These are phyloP conservation scores for Backusella luteola DNA, from an alignment of 192 early-diverging fungal species.

Conservation along the genomic window DNA sequence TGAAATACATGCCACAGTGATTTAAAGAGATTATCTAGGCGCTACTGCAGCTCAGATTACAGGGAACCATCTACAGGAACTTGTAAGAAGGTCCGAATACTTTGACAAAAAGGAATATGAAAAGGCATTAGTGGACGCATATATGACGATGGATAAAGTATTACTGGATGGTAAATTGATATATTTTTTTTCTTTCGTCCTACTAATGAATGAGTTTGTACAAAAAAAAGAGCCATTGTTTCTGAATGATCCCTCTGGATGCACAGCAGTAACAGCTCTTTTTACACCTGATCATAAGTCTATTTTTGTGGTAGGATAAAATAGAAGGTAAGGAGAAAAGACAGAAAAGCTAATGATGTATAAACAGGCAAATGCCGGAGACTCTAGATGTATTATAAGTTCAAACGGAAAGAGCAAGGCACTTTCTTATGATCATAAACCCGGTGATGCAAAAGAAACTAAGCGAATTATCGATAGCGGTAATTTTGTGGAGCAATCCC, in stretches of 20 bases:
- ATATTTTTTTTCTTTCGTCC: background rate
- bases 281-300: constrained; percentile 76
- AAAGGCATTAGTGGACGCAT: constrained; percentile 81
- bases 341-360: background rate
- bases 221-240: constrained; percentile 65
- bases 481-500: constrained; percentile 79
- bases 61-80: constrained; percentile 74
- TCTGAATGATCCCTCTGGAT: constrained; percentile 85
- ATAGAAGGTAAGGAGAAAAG: background rate
- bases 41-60: constrained; percentile 80
- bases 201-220: too few relatives aligned
- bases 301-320: constrained; percentile 64
- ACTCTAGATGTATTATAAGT: constrained; percentile 90
- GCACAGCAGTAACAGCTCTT: constrained; percentile 90
- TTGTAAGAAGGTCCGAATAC: constrained; percentile 58
- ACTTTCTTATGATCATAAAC: constrained; percentile 96
- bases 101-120: constrained; percentile 72
- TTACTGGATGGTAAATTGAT: constrained; percentile 63
- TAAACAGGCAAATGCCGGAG: constrained; percentile 86
- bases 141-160: constrained; percentile 74
- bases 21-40: constrained; percentile 41
- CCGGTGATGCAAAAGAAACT: constrained; percentile 80
- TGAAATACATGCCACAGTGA: background rate
- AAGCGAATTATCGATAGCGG: constrained; percentile 86
- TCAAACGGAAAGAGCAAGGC: constrained; percentile 70